A percentile compares a stretch with the other conserved stretches of the same genome.
phyloP scores from a whole-genome alignment of 371 early-diverging fungal species.

The Fennellomyces sp. region DNA sequence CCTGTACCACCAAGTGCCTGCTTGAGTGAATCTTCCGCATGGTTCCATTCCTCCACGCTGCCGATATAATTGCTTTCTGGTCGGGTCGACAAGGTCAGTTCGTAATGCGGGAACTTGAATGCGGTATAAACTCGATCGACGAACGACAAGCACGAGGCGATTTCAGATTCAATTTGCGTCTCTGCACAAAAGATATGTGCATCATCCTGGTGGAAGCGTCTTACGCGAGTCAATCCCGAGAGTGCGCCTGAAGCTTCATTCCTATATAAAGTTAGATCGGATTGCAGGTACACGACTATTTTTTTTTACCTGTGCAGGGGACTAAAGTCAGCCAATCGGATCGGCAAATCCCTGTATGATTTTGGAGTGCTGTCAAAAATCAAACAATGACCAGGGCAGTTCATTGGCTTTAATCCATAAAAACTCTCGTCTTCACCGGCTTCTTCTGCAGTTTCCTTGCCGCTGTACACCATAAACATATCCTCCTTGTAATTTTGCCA shows the following conservation, averaged over 20 bases:
- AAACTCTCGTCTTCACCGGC: slow-evolving; percentile 58
- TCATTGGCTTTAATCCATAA: slow-evolving; percentile 97
- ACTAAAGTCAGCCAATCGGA: slow-evolving; percentile 94
- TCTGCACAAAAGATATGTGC: slow-evolving; percentile 95
- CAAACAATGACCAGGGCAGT: slow-evolving; percentile 97
- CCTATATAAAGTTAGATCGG: slow-evolving; percentile 26
- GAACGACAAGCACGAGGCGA: slow-evolving; percentile 82
- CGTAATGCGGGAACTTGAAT: slow-evolving; percentile 83
- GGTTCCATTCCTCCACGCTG: slow-evolving; percentile 89
- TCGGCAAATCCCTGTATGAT: slow-evolving; percentile 92
- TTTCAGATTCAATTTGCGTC: slow-evolving; percentile 81
- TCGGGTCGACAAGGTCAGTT: slow-evolving; percentile 93
- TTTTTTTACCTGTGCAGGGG: slow-evolving; percentile 80
- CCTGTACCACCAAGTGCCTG: slow-evolving; percentile 82
- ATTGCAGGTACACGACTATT: background rate
- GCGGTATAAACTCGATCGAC: slow-evolving; percentile 87
- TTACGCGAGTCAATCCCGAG: slow-evolving; percentile 91
- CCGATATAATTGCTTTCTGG: slow-evolving; percentile 95
- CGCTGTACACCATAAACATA: slow-evolving; percentile 63
- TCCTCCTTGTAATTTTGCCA: slow-evolving; percentile 92
- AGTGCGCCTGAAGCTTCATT: slow-evolving; percentile 95
- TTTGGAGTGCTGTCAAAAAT: slow-evolving; percentile 83
- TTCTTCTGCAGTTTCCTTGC: slow-evolving; percentile 37
- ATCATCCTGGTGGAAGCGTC: slow-evolving; percentile 98
- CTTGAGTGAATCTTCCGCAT: slow-evolving; percentile 86